Evolutionary conservation across 306 rosid species (phyloP).

Genomic region (Cucurbita argyrosperma): DNA sequence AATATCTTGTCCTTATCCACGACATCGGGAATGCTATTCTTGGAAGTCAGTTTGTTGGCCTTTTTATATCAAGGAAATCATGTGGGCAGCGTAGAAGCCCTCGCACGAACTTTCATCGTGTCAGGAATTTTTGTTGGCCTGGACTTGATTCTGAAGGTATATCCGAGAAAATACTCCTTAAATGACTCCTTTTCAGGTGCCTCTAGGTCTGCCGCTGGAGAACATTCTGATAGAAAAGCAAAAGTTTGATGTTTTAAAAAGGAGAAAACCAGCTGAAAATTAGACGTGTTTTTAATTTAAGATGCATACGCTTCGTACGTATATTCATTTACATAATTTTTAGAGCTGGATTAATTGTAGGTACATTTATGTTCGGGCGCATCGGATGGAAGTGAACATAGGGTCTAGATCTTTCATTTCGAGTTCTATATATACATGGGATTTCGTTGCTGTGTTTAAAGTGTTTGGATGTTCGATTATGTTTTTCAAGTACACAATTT

Average conservation of each 20-base stretch:
- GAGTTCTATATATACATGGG: background rate
- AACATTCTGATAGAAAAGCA: background rate
- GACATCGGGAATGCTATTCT: constrained; percentile 83
- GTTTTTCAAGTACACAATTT: background rate
- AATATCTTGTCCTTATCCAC: constrained; percentile 69
- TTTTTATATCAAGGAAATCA: constrained; percentile 81
- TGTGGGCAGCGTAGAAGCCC: constrained; percentile 56
- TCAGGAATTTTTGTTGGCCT: constrained; percentile 72
- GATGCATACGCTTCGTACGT: background rate
- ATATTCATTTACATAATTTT: background rate
- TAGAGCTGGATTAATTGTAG: background rate
- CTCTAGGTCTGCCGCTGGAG: background rate
- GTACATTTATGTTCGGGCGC: background rate
- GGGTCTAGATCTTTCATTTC: background rate
- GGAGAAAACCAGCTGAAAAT: background rate
- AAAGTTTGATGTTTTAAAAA: background rate
- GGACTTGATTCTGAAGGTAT: constrained; percentile 75
- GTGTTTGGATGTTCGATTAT: background rate
- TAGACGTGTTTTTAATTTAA: background rate
- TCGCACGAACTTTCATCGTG: constrained; percentile 63
- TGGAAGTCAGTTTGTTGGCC: constrained; percentile 96
- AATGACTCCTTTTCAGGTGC: background rate
- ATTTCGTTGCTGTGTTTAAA: background rate
- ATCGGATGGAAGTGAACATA: background rate
- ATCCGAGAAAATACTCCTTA: background rate